Base-by-base conservation (phyloP, 177 flowering plant genomes). In the Tripterygium wilfordii region DNA sequence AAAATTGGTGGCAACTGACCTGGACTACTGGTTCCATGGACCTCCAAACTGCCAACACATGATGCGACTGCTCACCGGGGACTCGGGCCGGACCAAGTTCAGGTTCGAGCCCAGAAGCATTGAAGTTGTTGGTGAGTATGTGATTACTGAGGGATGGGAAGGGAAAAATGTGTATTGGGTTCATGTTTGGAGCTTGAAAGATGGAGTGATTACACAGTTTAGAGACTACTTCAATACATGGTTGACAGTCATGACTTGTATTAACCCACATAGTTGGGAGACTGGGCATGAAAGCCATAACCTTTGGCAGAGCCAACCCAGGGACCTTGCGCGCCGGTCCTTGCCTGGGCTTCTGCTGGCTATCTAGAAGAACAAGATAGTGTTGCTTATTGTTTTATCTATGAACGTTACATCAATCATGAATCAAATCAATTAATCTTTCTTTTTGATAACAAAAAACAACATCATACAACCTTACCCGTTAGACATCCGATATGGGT, bases 11-110 rank as follows among this genome's bases (percentile, higher is more conserved):
- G 80, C 81, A 0, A 36, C 37, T 8, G 96, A 88, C 60, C 67
- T 85, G 0, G 96, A 88, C 31, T 88, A 84, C 82, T 82, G 96
- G 96, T 88, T 88, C 63, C 95, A 88, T 39, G 96, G 96, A 2
- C 96, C 96, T 0, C 94, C 82, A 3, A 48, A 47, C 2, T 69
- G 95, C 67, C 81, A 88, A 28, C 77, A 88, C 75, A 85, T 88
- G 96, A 85, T 78, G 94, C 48, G 77, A 39, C 40, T 80, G 46
- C 75, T 88, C 1, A 85, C 96, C 0, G 94, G 96, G 3, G 63
- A 70, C 36, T 56, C 73, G 0, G 28, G 45, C 16, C 45, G 37
- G 15, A 10, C 26, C 5, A 74, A 52, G 35, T 88, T 83, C 70
- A 35, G 37, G 23, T 88, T 88, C 56, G 65, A 65, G 40, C 96